phyloP scores from a whole-genome alignment of 1,284 basidiomycete species.

The Ustilago nuda region DNA sequence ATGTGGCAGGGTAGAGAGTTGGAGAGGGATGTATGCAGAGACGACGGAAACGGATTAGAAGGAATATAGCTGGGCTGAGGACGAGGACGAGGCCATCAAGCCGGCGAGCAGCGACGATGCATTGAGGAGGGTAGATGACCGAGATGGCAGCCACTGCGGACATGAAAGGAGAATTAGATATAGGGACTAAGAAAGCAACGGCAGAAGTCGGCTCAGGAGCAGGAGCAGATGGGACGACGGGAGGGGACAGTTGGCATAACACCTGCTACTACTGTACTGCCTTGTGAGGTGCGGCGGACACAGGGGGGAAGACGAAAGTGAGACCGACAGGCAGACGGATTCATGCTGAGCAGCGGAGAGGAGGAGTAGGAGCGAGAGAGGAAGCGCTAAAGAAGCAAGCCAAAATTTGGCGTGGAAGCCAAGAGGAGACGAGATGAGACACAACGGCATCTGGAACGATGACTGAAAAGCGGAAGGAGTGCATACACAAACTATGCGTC shows the following conservation, averaged over 20 bases:
- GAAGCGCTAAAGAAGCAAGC: conserved; percentile 5
- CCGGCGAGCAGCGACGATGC: conserved; percentile 14
- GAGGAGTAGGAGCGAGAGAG: not conserved
- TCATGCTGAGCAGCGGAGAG: conserved; percentile 6
- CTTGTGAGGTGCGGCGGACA: not conserved
- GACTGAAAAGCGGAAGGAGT: conserved; percentile 18
- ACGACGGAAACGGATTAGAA: conserved; percentile 24
- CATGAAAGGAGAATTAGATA: conserved; percentile 12
- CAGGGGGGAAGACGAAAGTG: not conserved
- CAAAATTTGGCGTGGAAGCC: conserved; percentile 32
- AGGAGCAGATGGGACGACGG: not conserved
- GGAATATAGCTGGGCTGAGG: not conserved
- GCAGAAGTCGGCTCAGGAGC: conserved; percentile 6
- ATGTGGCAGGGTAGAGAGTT: conserved; percentile 10
- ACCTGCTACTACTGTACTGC: not conserved
- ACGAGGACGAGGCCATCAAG: conserved; percentile 6
- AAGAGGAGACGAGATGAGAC: conserved; percentile 29
- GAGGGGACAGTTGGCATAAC: not conserved
- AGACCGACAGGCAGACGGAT: conserved; percentile 7
- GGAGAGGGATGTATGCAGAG: conserved; percentile 4
- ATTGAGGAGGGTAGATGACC: conserved; percentile 13
- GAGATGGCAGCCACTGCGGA: conserved; percentile 39
- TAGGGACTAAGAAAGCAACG: conserved; percentile 10
- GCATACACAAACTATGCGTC: not conserved
- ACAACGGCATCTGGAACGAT: conserved; percentile 21